Conservation (phyloP, 2,329 filamentous ascomycete genomes). For the Xylaria sp. region DNA sequence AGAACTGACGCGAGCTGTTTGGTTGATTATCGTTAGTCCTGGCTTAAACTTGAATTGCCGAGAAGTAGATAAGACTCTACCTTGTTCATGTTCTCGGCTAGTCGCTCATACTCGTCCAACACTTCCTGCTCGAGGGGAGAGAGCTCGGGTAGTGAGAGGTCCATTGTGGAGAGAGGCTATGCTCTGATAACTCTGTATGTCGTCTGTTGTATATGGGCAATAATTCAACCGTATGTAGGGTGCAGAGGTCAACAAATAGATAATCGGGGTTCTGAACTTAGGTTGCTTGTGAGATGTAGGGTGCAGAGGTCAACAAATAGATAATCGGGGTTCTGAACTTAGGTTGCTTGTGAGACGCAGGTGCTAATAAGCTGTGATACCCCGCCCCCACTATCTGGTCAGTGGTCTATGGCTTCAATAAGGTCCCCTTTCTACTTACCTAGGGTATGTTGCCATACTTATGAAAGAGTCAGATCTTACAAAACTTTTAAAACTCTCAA, state of each 20-base stretch:
- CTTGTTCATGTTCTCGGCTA: slow-evolving; percentile 90
- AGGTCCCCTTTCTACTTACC: no score
- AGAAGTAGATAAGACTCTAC: slow-evolving; percentile 49
- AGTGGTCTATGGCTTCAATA: no score
- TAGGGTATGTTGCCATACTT: no score
- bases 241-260: not conserved
- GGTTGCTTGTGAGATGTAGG: no score
- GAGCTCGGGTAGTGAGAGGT: slow-evolving; percentile 60
- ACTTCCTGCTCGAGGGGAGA: slow-evolving; percentile 90
- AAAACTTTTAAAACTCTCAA: no score
- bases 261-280: no score
- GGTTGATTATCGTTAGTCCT: not conserved
- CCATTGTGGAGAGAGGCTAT: slow-evolving; percentile 14
- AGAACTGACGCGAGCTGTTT: slow-evolving; percentile 64
- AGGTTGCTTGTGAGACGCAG: no score
- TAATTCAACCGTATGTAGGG: not conserved
- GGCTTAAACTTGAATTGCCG: not conserved
- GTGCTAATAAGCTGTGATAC: no score
- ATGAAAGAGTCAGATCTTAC: no score
- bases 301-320: no score
- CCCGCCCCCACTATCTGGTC: no score
- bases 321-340: no score
- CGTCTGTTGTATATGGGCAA: not conserved
- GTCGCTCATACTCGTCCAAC: slow-evolving; percentile 86
- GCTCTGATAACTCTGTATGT: not conserved